Conservation (phyloP, 2,329 filamentous ascomycete species). For the Ophiocordyceps camponoti-rufipedis region DNA sequence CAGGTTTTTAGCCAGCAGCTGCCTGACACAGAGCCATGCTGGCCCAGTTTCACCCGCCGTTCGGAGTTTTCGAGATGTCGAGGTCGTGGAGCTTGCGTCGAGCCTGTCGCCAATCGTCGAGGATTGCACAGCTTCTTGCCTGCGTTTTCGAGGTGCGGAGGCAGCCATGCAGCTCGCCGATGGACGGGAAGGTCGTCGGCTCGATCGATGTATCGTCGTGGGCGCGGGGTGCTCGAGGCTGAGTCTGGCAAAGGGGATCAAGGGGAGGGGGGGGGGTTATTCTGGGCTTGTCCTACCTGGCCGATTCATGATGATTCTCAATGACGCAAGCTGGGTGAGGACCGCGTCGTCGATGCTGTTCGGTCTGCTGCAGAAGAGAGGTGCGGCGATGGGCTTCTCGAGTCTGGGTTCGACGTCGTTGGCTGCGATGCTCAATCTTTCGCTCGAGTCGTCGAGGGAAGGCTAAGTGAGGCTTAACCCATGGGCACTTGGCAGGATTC, state of each 20-base stretch:
- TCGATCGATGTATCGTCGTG: background rate
- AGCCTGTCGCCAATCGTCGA: background rate
- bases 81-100: background rate
- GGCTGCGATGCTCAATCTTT: conserved; percentile 2
- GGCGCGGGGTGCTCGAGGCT: conserved; percentile 4
- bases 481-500: conserved; percentile 14
- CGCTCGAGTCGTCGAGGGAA: conserved; percentile 7
- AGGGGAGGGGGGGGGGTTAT: background rate
- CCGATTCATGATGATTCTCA: conserved; percentile 34
- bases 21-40: background rate
- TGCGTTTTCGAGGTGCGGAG: conserved; percentile 16
- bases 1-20: background rate
- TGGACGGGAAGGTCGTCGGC: background rate
- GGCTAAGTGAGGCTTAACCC: conserved; percentile 9
- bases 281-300: conserved; percentile 31
- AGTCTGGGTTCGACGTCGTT: background rate
- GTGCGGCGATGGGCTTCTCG: background rate
- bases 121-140: background rate
- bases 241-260: conserved; percentile 7
- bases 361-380: background rate
- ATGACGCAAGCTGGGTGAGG: background rate
- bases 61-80: background rate
- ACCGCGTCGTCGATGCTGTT: background rate
- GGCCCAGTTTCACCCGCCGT: background rate
- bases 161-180: conserved; percentile 33